phyloP scores from a whole-genome alignment of 2,329 filamentous ascomycete species.

The Lachnellula occidentalis region DNA sequence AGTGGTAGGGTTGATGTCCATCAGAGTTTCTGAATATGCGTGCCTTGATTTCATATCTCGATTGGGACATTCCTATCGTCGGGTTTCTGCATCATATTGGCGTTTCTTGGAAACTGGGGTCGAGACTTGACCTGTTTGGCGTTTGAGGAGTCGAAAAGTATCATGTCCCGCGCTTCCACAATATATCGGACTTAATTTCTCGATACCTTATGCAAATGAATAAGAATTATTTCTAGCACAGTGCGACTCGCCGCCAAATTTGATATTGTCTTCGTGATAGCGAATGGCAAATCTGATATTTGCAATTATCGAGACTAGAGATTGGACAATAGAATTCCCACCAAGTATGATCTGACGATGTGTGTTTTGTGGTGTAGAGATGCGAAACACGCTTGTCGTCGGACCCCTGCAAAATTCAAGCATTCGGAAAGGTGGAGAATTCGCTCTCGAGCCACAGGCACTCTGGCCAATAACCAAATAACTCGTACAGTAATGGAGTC shows the following conservation, averaged over 20 bases:
- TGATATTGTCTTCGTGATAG: not conserved
- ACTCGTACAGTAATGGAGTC: constrained; percentile 5
- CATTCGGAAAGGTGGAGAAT: not conserved
- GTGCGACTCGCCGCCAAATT: not conserved
- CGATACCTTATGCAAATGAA: not conserved
- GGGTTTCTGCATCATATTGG: constrained; percentile 29
- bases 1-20: constrained; percentile 24
- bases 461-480: constrained; percentile 6
- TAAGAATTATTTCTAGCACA: not conserved
- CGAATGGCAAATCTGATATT: not conserved
- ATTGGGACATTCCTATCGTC: constrained; percentile 24
- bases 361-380: constrained; percentile 8
- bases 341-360: constrained; percentile 4
- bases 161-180: not conserved
- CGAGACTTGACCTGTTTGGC: constrained; percentile 21
- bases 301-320: not conserved
- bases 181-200: not conserved
- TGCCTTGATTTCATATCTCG: constrained; percentile 29
- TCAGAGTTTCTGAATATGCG: constrained; percentile 33
- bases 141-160: constrained; percentile 15
- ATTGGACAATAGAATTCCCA: not conserved
- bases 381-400: constrained; percentile 10
- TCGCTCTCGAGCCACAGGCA: constrained; percentile 13
- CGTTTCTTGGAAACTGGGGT: constrained; percentile 28
- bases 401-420: constrained; percentile 12